Percentiles rank a stretch among this genome's conserved stretches.
Conservation (phyloP, 2,329 filamentous ascomycete genomes). For the Neopestalotiopsis sp. region DNA sequence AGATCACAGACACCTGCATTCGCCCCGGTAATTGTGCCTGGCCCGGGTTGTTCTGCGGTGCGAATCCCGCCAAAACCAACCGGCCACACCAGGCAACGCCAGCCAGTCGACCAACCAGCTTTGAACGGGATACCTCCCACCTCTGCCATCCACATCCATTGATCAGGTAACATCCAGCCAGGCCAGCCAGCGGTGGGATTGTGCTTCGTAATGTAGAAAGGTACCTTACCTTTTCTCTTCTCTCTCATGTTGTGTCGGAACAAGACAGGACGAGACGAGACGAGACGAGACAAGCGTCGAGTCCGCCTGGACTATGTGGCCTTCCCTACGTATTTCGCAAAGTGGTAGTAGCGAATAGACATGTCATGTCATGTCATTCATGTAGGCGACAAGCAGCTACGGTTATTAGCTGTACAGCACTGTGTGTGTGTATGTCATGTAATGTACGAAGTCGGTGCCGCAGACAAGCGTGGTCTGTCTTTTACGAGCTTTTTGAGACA, state of each 20-base stretch:
- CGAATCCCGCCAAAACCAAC: neutral
- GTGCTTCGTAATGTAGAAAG: neutral
- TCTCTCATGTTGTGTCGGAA: neutral
- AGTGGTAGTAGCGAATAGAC: neutral
- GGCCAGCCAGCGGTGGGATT: neutral
- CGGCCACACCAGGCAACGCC: constrained; percentile 1
- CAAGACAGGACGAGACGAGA: neutral
- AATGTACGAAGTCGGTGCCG: neutral
- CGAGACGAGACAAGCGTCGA: constrained; percentile 1
- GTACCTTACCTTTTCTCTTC: neutral
- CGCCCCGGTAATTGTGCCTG: constrained; percentile 2
- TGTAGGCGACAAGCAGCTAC: neutral
- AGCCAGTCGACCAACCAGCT: neutral
- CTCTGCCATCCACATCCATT: neutral
- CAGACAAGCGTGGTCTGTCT: neutral
- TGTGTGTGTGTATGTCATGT: neutral
- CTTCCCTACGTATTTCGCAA: neutral
- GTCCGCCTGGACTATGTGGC: neutral
- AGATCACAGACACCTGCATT: neutral
- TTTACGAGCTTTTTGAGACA: constrained; percentile 5
- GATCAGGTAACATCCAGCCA: neutral
- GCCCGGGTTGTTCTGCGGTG: neutral
- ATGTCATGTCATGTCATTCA: constrained; percentile 1
- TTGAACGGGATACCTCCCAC: neutral
- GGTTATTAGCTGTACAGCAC: neutral